Evolutionary conservation across 192 early-diverging fungal genomes (phyloP).

Genomic region (Gaertneriomyces semiglobifer): DNA sequence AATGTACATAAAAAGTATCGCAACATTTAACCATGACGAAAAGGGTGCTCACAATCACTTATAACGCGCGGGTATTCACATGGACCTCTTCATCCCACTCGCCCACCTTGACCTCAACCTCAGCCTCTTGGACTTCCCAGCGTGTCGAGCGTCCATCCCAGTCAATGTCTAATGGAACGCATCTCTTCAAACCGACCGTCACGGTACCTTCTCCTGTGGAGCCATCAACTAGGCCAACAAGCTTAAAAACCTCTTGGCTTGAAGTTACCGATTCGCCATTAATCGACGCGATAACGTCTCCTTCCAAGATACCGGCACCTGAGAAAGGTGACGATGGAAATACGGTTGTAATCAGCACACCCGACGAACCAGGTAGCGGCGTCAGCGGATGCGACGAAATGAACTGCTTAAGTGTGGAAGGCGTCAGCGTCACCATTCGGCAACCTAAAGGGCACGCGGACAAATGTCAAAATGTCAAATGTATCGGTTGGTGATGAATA

Average conservation of each 20-base stretch:
- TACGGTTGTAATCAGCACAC: slow-evolving; percentile 42
- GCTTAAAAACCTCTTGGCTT: slow-evolving; percentile 31
- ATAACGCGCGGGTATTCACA: background rate
- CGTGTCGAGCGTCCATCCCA: slow-evolving; percentile 24
- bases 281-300: slow-evolving; percentile 44
- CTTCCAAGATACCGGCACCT: slow-evolving; percentile 34
- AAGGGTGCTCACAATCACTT: no score
- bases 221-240: no score
- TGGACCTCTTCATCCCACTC: slow-evolving; percentile 25
- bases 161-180: slow-evolving; percentile 44
- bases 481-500: background rate
- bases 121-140: slow-evolving; percentile 22
- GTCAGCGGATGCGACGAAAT: slow-evolving; percentile 1
- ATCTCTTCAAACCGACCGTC: slow-evolving; percentile 31
- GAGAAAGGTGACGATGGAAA: slow-evolving; percentile 33
- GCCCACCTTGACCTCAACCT: slow-evolving; percentile 19
- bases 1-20: no score
- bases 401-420: slow-evolving; percentile 41
- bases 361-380: slow-evolving; percentile 22
- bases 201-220: background rate
- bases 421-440: slow-evolving; percentile 41
- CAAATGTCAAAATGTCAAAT: background rate
- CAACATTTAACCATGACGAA: no score
- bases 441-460: slow-evolving; percentile 18
- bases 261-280: slow-evolving; percentile 27